These are phyloP conservation scores for Telopea speciosissima DNA, from an alignment of 177 flowering plant genomes.

Conservation along the genomic window DNA sequence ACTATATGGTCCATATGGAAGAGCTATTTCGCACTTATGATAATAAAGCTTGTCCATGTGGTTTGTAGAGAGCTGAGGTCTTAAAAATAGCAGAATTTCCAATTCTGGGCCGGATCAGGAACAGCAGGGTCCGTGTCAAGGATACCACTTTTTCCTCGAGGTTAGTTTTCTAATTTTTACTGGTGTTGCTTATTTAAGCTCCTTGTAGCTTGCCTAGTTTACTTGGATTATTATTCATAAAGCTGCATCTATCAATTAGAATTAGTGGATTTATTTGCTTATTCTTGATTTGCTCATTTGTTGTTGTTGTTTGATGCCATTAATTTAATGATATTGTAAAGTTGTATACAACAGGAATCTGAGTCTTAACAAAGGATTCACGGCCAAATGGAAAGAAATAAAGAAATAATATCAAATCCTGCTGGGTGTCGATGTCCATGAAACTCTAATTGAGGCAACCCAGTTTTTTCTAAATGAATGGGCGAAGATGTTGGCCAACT, in stretches of 20 bases:
- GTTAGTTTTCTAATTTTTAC: conserved; percentile 26
- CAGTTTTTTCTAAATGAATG: too few relatives aligned
- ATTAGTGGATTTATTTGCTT: not conserved
- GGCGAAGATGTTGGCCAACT: too few relatives aligned
- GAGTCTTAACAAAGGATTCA: too few relatives aligned
- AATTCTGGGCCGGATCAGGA: conserved; percentile 82
- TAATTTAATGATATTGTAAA: too few relatives aligned
- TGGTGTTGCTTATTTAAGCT: not conserved
- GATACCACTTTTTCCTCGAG: conserved; percentile 93
- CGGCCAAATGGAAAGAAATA: too few relatives aligned
- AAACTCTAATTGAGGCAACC: too few relatives aligned
- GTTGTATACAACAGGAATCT: too few relatives aligned
- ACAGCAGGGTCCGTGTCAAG: conserved; percentile 76
- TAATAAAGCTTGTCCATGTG: conserved; percentile 8
- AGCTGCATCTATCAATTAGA: not conserved
- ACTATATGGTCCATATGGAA: not conserved
- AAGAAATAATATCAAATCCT: too few relatives aligned
- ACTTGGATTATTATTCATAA: not conserved
- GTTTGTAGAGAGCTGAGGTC: conserved; percentile 70
- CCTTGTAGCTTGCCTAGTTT: not conserved
- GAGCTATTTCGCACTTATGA: conserved; percentile 1
- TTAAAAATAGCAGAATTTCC: conserved; percentile 88
- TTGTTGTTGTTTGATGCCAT: too few relatives aligned
- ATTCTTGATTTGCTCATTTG: too few relatives aligned
- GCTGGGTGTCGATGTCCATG: too few relatives aligned